These are phyloP conservation scores for Bryopsis sp. DNA, from an alignment of 139 green algal species.

Conservation along the genomic window DNA sequence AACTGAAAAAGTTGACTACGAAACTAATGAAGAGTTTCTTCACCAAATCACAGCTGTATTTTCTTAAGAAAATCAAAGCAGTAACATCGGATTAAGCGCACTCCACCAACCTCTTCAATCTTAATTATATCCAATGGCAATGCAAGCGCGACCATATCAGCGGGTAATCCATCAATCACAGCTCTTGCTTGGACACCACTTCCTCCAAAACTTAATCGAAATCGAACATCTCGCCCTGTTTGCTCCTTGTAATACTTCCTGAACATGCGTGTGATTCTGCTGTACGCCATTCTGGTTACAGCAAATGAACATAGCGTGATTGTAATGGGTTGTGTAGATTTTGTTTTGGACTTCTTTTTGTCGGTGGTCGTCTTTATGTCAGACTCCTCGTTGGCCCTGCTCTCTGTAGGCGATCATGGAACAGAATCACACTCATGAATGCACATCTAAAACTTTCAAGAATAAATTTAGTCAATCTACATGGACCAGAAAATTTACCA, in stretches of 20 bases:
- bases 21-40: background rate
- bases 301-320: constrained; percentile 74
- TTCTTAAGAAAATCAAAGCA: too few species aligned
- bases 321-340: constrained; percentile 25
- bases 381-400: background rate
- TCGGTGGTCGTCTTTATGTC: background rate
- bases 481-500: background rate
- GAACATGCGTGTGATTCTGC: constrained; percentile 29
- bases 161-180: constrained; percentile 67
- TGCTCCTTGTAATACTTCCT: constrained; percentile 47
- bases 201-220: constrained; percentile 65
- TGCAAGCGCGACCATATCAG: constrained; percentile 65
- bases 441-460: background rate
- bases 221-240: constrained; percentile 44
- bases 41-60: background rate
- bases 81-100: too few species aligned
- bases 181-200: constrained; percentile 62
- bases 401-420: background rate
- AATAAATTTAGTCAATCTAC: background rate
- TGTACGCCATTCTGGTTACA: constrained; percentile 37
- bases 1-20: too few species aligned
- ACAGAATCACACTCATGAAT: background rate
- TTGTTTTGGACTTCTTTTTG: background rate
- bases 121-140: constrained; percentile 73
- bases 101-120: constrained; percentile 40